Base-by-base conservation (phyloP, 306 rosid genomes). In the Ormosia semicastrata region DNA sequence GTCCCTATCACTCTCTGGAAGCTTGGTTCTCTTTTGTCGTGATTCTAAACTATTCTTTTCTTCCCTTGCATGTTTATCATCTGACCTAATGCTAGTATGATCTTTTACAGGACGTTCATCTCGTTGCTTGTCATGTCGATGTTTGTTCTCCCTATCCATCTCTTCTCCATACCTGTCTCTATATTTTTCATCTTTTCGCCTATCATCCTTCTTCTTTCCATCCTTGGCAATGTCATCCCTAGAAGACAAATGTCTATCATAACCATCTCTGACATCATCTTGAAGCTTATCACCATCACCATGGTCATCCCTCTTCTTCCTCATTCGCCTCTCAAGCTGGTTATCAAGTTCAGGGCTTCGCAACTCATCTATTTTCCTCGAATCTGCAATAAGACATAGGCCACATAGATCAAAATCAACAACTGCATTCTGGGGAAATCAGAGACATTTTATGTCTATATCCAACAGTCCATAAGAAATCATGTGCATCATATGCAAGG, bases 151-250 rank as follows among this genome's bases (percentile, higher is more conserved):
- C 86, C 83, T 88, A 43, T 91, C 96, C 67, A 81, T 60, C 66
- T 90, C 97, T 75, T 93, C 98, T 80, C 90, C 84, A 74, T 85
- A 80, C 79, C 89, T 96, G 86, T 92, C 98, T 81, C 81, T 88
- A 64, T 88, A 83, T 84, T 88, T 92, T 37, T 96, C 99, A 82
- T 96, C 98, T 83, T 84, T 96, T 75, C 89, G 94, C 81, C 88
- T 96, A 83, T 96, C 99, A 85, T 91, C 94, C 88, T 89, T 96
- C 71, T 85, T 89, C 77, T 86, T 90, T 64, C 83, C 94, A 76
- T 93, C 98, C 87, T 86, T 91, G 46, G 85, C 75, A 86, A 40
- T 41, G 74, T 91, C 97, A 86, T 92, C 94, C 87, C 85, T 89
- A 62, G 92, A 87, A 46, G 88, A 90, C 72, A 89, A 75, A 56